These are phyloP conservation scores for Phyllosticta citrichinensis DNA, from an alignment of 2,329 filamentous ascomycete species.

Conservation along the genomic window DNA sequence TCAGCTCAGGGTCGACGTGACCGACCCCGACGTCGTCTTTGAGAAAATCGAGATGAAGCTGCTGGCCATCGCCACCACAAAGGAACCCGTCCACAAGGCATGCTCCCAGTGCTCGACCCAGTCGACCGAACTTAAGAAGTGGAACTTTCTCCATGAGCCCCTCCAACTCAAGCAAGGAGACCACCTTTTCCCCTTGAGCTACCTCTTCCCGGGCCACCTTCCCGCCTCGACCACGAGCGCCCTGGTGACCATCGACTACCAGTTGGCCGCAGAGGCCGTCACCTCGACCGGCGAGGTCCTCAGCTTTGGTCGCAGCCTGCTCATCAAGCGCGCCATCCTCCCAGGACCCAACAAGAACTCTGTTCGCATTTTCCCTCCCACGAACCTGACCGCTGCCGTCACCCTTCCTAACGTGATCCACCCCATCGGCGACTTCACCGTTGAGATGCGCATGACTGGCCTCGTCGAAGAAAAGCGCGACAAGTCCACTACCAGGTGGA, in stretches of 20 bases:
- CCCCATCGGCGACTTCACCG: conserved; percentile 70
- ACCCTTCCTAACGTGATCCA: conserved; percentile 76
- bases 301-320: conserved; percentile 56
- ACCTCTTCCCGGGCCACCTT: conserved; percentile 74
- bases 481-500: conserved; percentile 70
- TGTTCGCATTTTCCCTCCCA: conserved; percentile 90
- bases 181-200: conserved; percentile 82
- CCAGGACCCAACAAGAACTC: conserved; percentile 77
- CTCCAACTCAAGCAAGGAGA: conserved; percentile 42
- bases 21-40: conserved; percentile 53
- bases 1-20: conserved; percentile 64
- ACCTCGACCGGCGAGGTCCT: conserved; percentile 52
- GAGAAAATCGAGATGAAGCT: conserved; percentile 65
- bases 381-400: conserved; percentile 79
- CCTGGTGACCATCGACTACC: conserved; percentile 67
- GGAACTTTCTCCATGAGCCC: conserved; percentile 57
- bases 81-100: conserved; percentile 69
- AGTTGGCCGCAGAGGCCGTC: conserved; percentile 45
- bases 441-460: conserved; percentile 77
- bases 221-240: conserved; percentile 70
- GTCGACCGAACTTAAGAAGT: conserved; percentile 64
- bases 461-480: conserved; percentile 60
- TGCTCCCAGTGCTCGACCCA: conserved; percentile 68
- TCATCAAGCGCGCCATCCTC: conserved; percentile 69
- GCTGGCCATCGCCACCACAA: conserved; percentile 60